A percentile compares a stretch with the other conserved stretches of the same genome.
phyloP scores from a whole-genome alignment of 2,329 filamentous ascomycete species.

The Moelleriella libera region DNA sequence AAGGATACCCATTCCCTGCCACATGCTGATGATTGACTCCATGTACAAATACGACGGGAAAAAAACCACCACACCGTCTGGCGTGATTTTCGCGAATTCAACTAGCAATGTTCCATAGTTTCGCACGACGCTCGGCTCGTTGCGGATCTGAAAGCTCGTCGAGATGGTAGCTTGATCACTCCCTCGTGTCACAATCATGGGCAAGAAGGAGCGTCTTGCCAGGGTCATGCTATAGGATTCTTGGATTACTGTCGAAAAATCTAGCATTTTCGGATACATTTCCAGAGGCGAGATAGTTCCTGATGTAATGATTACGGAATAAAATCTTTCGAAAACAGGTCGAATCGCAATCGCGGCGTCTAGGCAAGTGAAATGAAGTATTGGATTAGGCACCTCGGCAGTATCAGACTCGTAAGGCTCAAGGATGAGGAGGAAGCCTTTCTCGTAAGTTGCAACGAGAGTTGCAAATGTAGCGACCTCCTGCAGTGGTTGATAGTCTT shows the following conservation, averaged over 20 bases:
- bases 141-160: slow-evolving; percentile 87
- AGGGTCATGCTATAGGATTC: slow-evolving; percentile 97
- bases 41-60: slow-evolving; percentile 98
- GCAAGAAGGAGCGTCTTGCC: slow-evolving; percentile 84
- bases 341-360: slow-evolving; percentile 97
- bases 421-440: slow-evolving; percentile 88
- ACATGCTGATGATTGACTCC: slow-evolving; percentile 98
- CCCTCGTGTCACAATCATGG: slow-evolving; percentile 92
- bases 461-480: slow-evolving; percentile 97
- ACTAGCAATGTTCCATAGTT: slow-evolving; percentile 91
- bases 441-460: slow-evolving; percentile 90
- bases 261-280: slow-evolving; percentile 98
- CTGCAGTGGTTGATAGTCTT: slow-evolving; percentile 93
- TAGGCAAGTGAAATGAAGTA: slow-evolving; percentile 93
- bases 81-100: slow-evolving; percentile 91
- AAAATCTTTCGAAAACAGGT: slow-evolving; percentile 93
- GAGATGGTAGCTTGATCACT: slow-evolving; percentile 89
- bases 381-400: slow-evolving; percentile 87
- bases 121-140: slow-evolving; percentile 89
- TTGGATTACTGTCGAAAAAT: slow-evolving; percentile 82
- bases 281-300: slow-evolving; percentile 93
- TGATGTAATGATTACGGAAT: slow-evolving; percentile 95
- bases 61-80: slow-evolving; percentile 97
- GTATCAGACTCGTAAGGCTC: slow-evolving; percentile 94
- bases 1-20: slow-evolving; percentile 96